Percentiles rank a stretch among this genome's conserved stretches.
Conservation (phyloP, 441 rosid genomes). For the Corymbia calophylla region DNA sequence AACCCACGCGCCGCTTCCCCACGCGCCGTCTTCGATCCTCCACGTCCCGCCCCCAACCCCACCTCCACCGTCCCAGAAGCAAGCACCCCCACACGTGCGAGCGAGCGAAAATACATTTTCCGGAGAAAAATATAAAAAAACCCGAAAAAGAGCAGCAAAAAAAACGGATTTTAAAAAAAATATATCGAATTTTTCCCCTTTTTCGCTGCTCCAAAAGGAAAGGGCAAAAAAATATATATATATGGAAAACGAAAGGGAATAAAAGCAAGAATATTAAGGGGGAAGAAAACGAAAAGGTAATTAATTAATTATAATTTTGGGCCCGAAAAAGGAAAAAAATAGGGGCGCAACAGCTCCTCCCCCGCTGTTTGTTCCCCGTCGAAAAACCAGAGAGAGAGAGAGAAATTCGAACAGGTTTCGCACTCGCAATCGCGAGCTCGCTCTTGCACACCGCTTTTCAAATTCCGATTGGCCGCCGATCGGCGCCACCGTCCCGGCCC, state of each 20-base stretch:
- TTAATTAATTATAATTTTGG: background rate
- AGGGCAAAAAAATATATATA: background rate
- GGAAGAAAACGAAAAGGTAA: background rate
- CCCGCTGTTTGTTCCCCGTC: slow-evolving; percentile 2
- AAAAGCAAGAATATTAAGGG: background rate
- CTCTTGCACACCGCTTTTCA: background rate
- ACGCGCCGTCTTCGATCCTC: background rate
- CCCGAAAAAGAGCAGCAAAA: background rate
- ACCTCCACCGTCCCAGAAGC: background rate
- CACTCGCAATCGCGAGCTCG: slow-evolving; percentile 4
- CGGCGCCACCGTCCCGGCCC: background rate
- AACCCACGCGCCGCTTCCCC: background rate
- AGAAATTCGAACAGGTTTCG: slow-evolving; percentile 1
- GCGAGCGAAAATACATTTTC: background rate
- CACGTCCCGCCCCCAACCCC: background rate
- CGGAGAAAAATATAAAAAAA: background rate
- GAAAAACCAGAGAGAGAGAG: background rate
- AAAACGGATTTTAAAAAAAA: background rate
- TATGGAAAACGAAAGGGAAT: background rate
- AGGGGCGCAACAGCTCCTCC: background rate
- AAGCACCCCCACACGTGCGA: background rate
- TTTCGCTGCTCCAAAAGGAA: background rate
- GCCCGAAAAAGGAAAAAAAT: background rate
- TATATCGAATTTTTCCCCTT: background rate
- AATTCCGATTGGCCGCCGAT: background rate